Evolutionary conservation across 768 basidiomycete genomes (phyloP).

Genomic region (Phlebiopsis flavidoalba): DNA sequence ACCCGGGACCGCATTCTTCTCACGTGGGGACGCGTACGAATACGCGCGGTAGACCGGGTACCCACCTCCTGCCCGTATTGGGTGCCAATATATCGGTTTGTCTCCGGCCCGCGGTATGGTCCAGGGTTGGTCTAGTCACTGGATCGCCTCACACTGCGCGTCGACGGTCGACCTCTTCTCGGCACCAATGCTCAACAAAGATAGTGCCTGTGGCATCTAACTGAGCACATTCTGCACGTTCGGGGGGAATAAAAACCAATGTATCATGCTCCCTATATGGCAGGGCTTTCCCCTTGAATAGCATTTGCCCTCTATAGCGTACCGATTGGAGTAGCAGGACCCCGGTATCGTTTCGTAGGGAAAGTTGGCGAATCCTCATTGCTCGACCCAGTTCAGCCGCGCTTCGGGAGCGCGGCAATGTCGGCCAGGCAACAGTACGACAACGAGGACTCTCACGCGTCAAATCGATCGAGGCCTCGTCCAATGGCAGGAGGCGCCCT

Average conservation of each 20-base stretch:
- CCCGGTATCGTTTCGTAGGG: not conserved
- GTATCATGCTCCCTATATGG: conserved; percentile 4
- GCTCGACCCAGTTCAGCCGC: not conserved
- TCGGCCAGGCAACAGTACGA: not conserved
- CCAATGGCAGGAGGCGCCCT: not conserved
- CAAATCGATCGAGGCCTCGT: not conserved
- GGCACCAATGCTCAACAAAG: conserved; percentile 6
- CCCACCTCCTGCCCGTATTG: not conserved
- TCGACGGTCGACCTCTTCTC: conserved; percentile 10
- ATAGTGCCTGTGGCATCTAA: conserved; percentile 7
- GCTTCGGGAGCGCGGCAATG: not conserved
- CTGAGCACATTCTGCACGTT: conserved; percentile 6
- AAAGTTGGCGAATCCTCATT: not conserved
- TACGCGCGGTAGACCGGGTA: conserved; percentile 8
- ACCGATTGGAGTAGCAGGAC: conserved; percentile 10
- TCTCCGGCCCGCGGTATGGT: conserved; percentile 6
- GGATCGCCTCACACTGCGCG: conserved; percentile 8
- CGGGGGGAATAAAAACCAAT: conserved; percentile 7
- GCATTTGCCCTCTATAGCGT: conserved; percentile 5
- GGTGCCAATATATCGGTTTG: conserved; percentile 2
- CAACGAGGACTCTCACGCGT: not conserved
- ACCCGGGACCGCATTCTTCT: conserved; percentile 6
- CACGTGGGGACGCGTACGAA: conserved; percentile 3
- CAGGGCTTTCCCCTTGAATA: conserved; percentile 12
- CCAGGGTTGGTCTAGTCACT: not conserved